Base-by-base conservation (phyloP, 805 yeast genomes). In the Peterozyma toletana region DNA sequence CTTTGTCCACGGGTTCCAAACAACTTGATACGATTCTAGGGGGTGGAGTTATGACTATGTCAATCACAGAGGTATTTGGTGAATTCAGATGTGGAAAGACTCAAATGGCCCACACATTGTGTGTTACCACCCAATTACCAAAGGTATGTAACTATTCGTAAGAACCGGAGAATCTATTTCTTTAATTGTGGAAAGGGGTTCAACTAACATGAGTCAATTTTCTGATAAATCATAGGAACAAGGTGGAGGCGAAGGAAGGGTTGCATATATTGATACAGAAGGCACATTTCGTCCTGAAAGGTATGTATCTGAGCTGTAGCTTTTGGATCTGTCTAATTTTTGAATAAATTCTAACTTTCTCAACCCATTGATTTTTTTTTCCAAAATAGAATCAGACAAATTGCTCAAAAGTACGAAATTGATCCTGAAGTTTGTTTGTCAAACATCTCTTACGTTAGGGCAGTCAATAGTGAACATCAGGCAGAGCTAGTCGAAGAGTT, bases 211-310 rank as follows among this genome's bases (percentile, higher is more conserved):
- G 7, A 5, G 27, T n/a, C 21, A 17, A 18, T 37, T 18, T 21
- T 21, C 7, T 21, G 27, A 21, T 21, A 21, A 33, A 17, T 18
- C 15, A 5, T 13, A 56, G 56, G 76, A 73, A 33, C 67, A 79
- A 73, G 90, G 90, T 3, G 91, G 91, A 3, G 89, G 82, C 11
- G 90, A 83, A 57, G 91, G 91, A 0, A 84, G 83, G 61, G 86
- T 84, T 27, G 82, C 86, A 9, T 84, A 78, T 53, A 80, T 84
- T 46, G 91, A 85, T 54, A 83, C 91, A 0, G 91, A 85, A 56
- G 91, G 91, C 4, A 84, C 91, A 1, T 84, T 84, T 50, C 71
- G 91, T 45, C 91, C 91, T 2, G 87, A 81, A 48, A 63, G 78
- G 52, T 63, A 63, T 41, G 72, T 67, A 14, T 3, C 11, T 15